Conservation (phyloP, 768 basidiomycete species). For the Mycena haematopus region DNA sequence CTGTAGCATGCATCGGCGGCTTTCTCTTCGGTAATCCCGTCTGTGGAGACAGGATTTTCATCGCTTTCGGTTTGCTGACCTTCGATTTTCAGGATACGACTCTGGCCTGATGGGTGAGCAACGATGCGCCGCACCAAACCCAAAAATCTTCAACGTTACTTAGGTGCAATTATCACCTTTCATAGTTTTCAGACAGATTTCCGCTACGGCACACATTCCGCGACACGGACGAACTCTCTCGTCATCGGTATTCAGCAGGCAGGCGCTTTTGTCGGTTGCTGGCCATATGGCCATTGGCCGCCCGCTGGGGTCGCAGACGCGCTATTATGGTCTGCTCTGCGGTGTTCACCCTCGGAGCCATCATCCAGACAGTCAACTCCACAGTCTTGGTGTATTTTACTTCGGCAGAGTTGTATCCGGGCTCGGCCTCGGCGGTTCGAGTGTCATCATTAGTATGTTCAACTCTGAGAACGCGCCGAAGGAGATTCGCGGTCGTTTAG, state of each 20-base stretch:
- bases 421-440: slow-evolving; percentile 16
- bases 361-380: slow-evolving; percentile 20
- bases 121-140: no score
- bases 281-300: slow-evolving; percentile 16
- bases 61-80: no score
- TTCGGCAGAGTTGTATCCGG: slow-evolving; percentile 13
- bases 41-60: not conserved
- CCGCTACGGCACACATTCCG: slow-evolving; percentile 1
- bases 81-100: slow-evolving; percentile 2
- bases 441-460: slow-evolving; percentile 20
- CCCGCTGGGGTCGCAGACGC: slow-evolving; percentile 10
- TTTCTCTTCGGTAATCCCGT: slow-evolving; percentile 11
- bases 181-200: slow-evolving; percentile 9
- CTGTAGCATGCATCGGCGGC: slow-evolving; percentile 14
- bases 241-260: slow-evolving; percentile 18
- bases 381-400: slow-evolving; percentile 13
- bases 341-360: slow-evolving; percentile 8
- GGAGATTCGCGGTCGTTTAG: slow-evolving; percentile 16
- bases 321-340: slow-evolving; percentile 14
- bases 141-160: not conserved
- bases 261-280: slow-evolving; percentile 18
- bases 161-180: slow-evolving; percentile 20
- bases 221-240: slow-evolving; percentile 11
- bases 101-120: slow-evolving; percentile 16
- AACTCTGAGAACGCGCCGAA: slow-evolving; percentile 19